phyloP scores from a whole-genome alignment of 768 basidiomycete genomes.

The Crepidotus variabilis region DNA sequence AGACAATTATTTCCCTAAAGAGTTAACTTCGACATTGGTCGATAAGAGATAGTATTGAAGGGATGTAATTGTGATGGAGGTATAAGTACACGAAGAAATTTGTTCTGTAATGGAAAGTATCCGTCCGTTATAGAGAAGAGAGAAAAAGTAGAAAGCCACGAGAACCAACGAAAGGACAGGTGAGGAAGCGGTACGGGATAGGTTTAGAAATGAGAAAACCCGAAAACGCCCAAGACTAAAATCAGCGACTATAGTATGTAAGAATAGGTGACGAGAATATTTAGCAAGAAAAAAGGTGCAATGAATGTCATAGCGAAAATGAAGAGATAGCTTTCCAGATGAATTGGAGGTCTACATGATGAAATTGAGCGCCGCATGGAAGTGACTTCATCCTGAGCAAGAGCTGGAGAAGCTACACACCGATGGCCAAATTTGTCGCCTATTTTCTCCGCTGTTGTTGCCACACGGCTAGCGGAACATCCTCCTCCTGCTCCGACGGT shows the following conservation, averaged over 20 bases:
- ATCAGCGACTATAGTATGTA: slow-evolving; percentile 1
- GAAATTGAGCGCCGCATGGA: slow-evolving; percentile 4
- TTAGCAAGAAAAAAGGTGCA: slow-evolving; percentile 8
- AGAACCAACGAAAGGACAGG: slow-evolving; percentile 7
- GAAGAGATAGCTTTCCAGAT: neutral
- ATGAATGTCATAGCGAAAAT: slow-evolving; percentile 4
- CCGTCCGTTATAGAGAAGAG: slow-evolving; percentile 14
- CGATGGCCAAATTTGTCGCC: slow-evolving; percentile 12
- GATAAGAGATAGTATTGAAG: neutral
- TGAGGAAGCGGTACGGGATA: neutral
- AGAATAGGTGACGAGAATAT: slow-evolving; percentile 6
- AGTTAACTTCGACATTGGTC: no score
- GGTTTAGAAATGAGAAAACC: neutral
- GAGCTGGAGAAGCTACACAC: neutral
- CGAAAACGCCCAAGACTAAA: neutral
- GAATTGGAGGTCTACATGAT: slow-evolving; percentile 6
- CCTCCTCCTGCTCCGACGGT: slow-evolving; percentile 58
- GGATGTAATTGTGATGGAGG: neutral
- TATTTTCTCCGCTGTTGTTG: slow-evolving; percentile 69
- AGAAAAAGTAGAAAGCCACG: slow-evolving; percentile 6
- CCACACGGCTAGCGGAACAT: slow-evolving; percentile 75
- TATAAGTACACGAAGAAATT: neutral
- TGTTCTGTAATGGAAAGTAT: slow-evolving; percentile 2
- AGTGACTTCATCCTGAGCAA: neutral
- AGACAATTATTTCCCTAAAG: no score